Conservation (phyloP, 306 rosid genomes). For the Ormosia emarginata region DNA sequence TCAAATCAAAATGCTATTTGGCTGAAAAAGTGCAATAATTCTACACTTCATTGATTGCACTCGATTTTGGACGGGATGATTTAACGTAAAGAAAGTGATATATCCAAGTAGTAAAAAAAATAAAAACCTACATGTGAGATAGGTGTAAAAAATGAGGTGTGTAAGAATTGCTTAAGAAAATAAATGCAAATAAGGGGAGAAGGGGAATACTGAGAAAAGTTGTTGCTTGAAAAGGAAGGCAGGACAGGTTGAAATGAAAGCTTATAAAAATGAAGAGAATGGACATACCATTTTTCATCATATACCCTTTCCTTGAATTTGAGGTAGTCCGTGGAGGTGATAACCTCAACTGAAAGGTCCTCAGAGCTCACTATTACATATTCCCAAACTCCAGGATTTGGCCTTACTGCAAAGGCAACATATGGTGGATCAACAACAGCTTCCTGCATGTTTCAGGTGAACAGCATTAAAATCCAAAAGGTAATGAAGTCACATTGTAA, state of each 20-base stretch:
- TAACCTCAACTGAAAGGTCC: conserved; percentile 56
- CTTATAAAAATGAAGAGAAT: background rate
- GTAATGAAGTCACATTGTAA: background rate
- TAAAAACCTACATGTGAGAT: no score
- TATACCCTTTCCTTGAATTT: conserved; percentile 58
- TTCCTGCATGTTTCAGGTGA: conserved; percentile 47
- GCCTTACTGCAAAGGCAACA: conserved; percentile 71
- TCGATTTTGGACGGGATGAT: no score
- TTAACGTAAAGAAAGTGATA: no score
- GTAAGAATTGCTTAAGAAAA: no score
- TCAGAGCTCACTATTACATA: conserved; percentile 52
- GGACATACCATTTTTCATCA: conserved; percentile 55
- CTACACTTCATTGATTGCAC: no score
- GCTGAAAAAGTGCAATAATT: no score
- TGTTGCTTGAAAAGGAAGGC: background rate
- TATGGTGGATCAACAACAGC: conserved; percentile 69
- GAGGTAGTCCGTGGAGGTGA: conserved; percentile 57
- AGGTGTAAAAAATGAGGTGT: no score
- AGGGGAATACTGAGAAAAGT: no score
- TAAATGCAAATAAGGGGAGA: no score
- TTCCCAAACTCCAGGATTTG: conserved; percentile 77
- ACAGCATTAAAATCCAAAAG: background rate
- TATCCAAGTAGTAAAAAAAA: no score
- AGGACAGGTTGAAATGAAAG: background rate
- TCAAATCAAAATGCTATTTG: no score